Conservation (phyloP, 2,329 filamentous ascomycete genomes). For the Alternaria triticina region DNA sequence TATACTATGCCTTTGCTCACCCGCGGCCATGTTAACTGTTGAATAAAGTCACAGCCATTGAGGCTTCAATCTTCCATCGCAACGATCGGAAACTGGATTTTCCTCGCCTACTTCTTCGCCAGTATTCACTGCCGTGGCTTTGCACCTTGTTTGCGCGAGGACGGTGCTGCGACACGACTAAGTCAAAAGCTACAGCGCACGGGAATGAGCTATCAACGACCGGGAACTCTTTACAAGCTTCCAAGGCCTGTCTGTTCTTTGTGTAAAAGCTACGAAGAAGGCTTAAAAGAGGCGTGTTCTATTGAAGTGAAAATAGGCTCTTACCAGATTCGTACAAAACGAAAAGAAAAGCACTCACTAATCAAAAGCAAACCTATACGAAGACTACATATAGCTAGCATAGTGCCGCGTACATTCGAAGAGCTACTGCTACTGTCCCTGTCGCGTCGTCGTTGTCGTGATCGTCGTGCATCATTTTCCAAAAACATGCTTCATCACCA, state of each 20-base stretch:
- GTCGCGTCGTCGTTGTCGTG: background rate
- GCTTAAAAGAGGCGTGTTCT: too few species aligned
- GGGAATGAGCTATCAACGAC: rapidly evolving
- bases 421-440: background rate
- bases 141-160: background rate
- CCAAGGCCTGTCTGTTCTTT: too few species aligned
- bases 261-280: too few species aligned
- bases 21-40: background rate
- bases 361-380: background rate
- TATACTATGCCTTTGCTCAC: background rate
- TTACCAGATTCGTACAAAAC: background rate
- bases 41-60: background rate
- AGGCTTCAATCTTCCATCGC: background rate
- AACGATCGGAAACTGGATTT: background rate
- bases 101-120: too few species aligned
- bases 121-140: background rate
- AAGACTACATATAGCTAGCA: background rate
- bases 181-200: background rate
- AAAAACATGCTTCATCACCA: background rate
- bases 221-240: background rate
- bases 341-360: background rate
- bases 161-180: background rate
- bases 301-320: background rate
- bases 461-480: background rate
- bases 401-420: too few species aligned